These are phyloP conservation scores for Ogataea angusta DNA, from an alignment of 805 yeast genomes.

Conservation along the genomic window DNA sequence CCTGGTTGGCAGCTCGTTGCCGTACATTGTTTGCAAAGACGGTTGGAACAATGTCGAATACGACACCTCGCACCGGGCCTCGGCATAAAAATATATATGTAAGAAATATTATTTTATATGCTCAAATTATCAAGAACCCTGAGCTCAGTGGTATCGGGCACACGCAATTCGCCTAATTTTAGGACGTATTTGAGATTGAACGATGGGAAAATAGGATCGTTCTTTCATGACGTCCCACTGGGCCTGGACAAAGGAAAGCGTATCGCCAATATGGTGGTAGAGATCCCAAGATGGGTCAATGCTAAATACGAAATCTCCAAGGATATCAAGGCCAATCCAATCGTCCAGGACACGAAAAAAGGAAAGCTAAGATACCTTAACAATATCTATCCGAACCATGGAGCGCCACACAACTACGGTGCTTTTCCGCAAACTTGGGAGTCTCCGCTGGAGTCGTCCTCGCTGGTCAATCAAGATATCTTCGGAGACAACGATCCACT, in stretches of 20 bases:
- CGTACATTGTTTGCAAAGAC: slow-evolving; percentile 30
- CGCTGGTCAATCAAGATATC: slow-evolving; percentile 39
- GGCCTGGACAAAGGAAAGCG: slow-evolving; percentile 38
- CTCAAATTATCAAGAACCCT: slow-evolving; percentile 8
- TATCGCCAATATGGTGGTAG: slow-evolving; percentile 65
- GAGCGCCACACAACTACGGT: slow-evolving; percentile 85
- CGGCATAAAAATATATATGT: background rate
- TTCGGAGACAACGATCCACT: slow-evolving; percentile 93
- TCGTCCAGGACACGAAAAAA: slow-evolving; percentile 67
- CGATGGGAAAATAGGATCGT: slow-evolving; percentile 49
- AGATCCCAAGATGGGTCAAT: slow-evolving; percentile 78
- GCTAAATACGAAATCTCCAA: slow-evolving; percentile 78
- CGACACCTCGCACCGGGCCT: background rate
- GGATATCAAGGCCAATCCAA: slow-evolving; percentile 62
- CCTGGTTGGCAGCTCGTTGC: slow-evolving; percentile 31
- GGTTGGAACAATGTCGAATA: slow-evolving; percentile 30
- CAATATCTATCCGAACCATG: slow-evolving; percentile 78
- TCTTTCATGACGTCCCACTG: slow-evolving; percentile 71
- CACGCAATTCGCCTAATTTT: slow-evolving; percentile 38
- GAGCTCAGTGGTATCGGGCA: slow-evolving; percentile 30
- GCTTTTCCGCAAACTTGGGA: slow-evolving; percentile 97
- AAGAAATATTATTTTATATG: background rate
- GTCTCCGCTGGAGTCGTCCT: slow-evolving; percentile 62
- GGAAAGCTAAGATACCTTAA: slow-evolving; percentile 73
- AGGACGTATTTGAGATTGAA: slow-evolving; percentile 43